Percentiles rank a stretch among this genome's conserved stretches.
These are phyloP conservation scores for Kalaharituber pfeilii DNA, from an alignment of 2,329 filamentous ascomycete genomes.

Conservation along the genomic window DNA sequence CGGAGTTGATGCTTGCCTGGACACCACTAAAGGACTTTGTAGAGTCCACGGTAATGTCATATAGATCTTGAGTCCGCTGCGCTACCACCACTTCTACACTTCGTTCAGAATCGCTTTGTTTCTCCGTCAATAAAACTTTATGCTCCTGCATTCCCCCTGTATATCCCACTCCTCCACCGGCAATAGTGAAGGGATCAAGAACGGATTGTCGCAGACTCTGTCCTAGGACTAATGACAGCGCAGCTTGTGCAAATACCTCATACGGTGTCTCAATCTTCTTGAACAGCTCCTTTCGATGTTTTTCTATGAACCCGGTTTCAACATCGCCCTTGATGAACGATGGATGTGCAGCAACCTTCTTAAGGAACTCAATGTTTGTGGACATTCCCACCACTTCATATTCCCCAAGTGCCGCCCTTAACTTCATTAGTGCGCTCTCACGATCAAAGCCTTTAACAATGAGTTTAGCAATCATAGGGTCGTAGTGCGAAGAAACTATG, in stretches of 20 bases:
- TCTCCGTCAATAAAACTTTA: conserved; percentile 19
- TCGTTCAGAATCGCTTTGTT: conserved; percentile 9
- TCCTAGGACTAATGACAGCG: conserved; percentile 43
- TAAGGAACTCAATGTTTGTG: conserved; percentile 95
- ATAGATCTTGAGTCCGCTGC: conserved; percentile 27
- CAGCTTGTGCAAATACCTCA: conserved; percentile 74
- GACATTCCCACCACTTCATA: conserved; percentile 87
- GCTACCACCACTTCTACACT: conserved; percentile 18
- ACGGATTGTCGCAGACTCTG: conserved; percentile 12
- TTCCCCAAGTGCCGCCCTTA: conserved; percentile 60
- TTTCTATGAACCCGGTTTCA: conserved; percentile 91
- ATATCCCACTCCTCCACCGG: conserved; percentile 23
- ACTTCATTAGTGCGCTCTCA: conserved; percentile 63
- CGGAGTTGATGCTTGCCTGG: conserved; percentile 33
- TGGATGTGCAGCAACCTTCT: conserved; percentile 61
- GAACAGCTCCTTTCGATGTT: conserved; percentile 68
- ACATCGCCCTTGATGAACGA: conserved; percentile 77
- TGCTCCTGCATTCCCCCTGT: conserved; percentile 17
- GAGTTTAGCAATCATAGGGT: conserved; percentile 97
- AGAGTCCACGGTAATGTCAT: conserved; percentile 32
- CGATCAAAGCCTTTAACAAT: conserved; percentile 72
- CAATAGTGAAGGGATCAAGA: conserved; percentile 25
- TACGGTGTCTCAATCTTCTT: conserved; percentile 40
- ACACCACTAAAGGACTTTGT: conserved; percentile 27
- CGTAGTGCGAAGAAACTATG: conserved; percentile 84